Percentiles rank a stretch among this genome's conserved stretches.
Evolutionary conservation across 345 rosid genomes (phyloP).

Genomic region (Aquilaria sinensis): DNA sequence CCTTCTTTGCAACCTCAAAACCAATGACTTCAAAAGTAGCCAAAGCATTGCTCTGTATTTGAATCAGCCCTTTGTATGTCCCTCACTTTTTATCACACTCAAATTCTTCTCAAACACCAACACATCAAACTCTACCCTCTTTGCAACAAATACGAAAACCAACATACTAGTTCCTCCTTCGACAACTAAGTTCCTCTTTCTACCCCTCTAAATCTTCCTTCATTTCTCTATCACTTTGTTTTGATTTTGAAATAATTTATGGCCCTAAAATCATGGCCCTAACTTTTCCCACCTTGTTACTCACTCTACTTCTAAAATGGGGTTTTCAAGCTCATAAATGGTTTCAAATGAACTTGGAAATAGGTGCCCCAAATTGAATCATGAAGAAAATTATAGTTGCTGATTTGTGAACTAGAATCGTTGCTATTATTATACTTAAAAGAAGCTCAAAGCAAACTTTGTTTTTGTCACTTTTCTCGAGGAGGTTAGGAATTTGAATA

Average conservation of each 20-base stretch:
- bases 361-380: slow-evolving; percentile 39
- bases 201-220: slow-evolving; percentile 16
- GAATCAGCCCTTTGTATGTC: slow-evolving; percentile 97
- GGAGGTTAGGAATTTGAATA: no score
- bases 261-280: slow-evolving; percentile 37
- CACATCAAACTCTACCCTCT: slow-evolving; percentile 80
- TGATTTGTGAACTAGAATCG: slow-evolving; percentile 48
- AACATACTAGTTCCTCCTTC: slow-evolving; percentile 92
- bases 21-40: slow-evolving; percentile 97
- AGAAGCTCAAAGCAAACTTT: neutral
- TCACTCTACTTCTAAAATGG: slow-evolving; percentile 25
- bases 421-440: slow-evolving; percentile 38
- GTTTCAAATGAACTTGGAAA: slow-evolving; percentile 32
- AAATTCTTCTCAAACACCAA: slow-evolving; percentile 81
- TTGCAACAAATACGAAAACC: slow-evolving; percentile 83
- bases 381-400: slow-evolving; percentile 42
- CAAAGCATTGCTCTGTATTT: slow-evolving; percentile 89
- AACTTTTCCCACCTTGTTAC: slow-evolving; percentile 14
- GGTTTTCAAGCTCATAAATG: slow-evolving; percentile 21
- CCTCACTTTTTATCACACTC: slow-evolving; percentile 93
- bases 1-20: slow-evolving; percentile 73
- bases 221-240: slow-evolving; percentile 3
- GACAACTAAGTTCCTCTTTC: slow-evolving; percentile 70
- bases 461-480: neutral
- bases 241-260: slow-evolving; percentile 3